Evolutionary conservation across 768 basidiomycete genomes (phyloP).

Genomic region (Lentinula raphanica): DNA sequence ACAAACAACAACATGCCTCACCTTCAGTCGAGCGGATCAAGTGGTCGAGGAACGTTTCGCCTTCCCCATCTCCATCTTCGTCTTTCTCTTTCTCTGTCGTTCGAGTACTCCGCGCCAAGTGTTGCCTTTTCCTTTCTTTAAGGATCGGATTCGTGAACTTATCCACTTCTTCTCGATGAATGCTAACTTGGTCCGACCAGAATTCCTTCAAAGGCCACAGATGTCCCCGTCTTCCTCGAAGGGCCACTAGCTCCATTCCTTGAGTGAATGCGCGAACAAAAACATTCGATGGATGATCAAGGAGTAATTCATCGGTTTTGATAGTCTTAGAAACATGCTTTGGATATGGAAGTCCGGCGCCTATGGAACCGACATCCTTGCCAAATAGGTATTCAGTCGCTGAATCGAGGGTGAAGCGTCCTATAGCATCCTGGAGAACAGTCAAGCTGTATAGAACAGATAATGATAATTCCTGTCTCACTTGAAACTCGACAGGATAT

Average conservation of each 20-base stretch:
- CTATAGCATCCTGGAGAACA: slow-evolving; percentile 39
- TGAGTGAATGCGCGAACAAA: slow-evolving; percentile 48
- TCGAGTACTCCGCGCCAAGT: slow-evolving; percentile 8
- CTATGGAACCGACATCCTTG: slow-evolving; percentile 40
- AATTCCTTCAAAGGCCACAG: slow-evolving; percentile 53
- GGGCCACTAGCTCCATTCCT: slow-evolving; percentile 36
- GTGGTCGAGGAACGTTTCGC: slow-evolving; percentile 44
- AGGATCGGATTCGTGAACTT: slow-evolving; percentile 51
- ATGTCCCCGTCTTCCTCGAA: slow-evolving; percentile 34
- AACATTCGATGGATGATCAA: slow-evolving; percentile 27
- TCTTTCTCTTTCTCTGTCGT: slow-evolving; percentile 4
- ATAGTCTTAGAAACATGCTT: slow-evolving; percentile 20
- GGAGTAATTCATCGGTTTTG: slow-evolving; percentile 10
- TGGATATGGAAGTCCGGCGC: slow-evolving; percentile 45
- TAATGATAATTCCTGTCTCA: slow-evolving; percentile 13
- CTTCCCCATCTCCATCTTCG: slow-evolving; percentile 30
- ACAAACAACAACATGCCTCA: slow-evolving; percentile 17
- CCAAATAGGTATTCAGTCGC: slow-evolving; percentile 57
- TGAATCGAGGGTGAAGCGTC: slow-evolving; percentile 55
- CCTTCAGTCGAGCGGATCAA: slow-evolving; percentile 50
- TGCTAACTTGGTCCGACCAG: slow-evolving; percentile 39
- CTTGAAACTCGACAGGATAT: slow-evolving; percentile 52
- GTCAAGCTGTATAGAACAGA: neutral
- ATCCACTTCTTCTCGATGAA: slow-evolving; percentile 42
- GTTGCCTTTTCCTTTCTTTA: slow-evolving; percentile 30